Base-by-base conservation (phyloP, 2,329 filamentous ascomycete species). In the Coleophoma crateriformis region DNA sequence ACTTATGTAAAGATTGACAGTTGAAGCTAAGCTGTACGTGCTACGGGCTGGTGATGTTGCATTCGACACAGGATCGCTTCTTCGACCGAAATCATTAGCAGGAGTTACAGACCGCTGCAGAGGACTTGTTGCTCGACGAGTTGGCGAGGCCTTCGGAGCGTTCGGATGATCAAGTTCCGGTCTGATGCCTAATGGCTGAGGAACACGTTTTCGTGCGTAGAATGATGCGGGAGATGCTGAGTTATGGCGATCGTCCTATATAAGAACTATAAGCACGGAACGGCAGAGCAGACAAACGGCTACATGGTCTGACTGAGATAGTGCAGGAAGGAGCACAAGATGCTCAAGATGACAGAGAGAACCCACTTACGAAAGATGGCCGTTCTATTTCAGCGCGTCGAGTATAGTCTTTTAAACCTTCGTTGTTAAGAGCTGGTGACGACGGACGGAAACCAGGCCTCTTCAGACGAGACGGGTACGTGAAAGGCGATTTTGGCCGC, bases 401-500 rank as follows among this genome's bases (percentile, higher is more conserved):
- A 50, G 55, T 62, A 48, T 65, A 64, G 45, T 65, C 61, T 48
- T 62, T 47, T 2, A 43, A 50, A n/a, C 61, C 62, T n/a, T 60
- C 61, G 56, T 64, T 61, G 11, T 61, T 63, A 34, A 65, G 52
- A 33, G 61, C 62, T 44, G 64, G 64, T 12, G 63, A 66, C 14
- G 59, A 63, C 38, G 63, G 63, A 3, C 61, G 61, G 47, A 65
- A 64, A 2, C 76, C 76, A 15, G 77, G 77, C 17, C 79, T 73
- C 59, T 73, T 80, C 33, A 82, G 64, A 15, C 79, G 74, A 42
- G 78, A 75, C 22, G 79, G 78, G 51, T 82, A 82, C 19, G 77
- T 77, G 52, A 78, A 82, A 1, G 79, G 79, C 19, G 79, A 82
- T 32, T 77, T 71, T 44, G 78, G 76, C n/a, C 78, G 71, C 55